Evolutionary conservation across 805 yeast species (phyloP), one percentile per base, ranked within the genome.

Genomic region (Candida corydali): DNA sequence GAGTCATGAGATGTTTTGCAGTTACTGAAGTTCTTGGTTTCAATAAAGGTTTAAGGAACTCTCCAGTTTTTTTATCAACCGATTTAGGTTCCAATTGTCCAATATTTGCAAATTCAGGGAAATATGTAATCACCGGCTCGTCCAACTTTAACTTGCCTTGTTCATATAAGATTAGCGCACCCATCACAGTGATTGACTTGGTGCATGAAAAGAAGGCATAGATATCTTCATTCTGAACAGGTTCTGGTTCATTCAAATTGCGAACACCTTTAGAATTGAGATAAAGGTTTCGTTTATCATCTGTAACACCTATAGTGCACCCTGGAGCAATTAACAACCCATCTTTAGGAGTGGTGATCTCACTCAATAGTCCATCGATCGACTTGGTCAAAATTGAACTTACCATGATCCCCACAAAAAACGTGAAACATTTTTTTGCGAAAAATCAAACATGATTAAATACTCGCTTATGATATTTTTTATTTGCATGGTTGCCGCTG

Each of bases 101-200:
- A 26, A 60, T 45, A 0, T 44, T 37, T 38, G 32, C 63, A 31
- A 67, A 47, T 17, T 46, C 46, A 0, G 72, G 71, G n/a, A 65
- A 34, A 38, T 58, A 58, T 11, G 40, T 43, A 11, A 47, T 43
- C 3, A 60, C 67, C 1, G 67, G 68, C 3, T 32, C 50, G 31
- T 66, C 70, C 32, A 67, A 43, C 5, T 57, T 53, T 5, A 67
- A 42, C 26, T 44, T 42, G 0, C 63, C 64, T 18, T 51, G 51
- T 22, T 65, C 67, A 27, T 51, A 51, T 17, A 67, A 53, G 17
- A 54, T 51, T 23, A 66, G 49, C n/a, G 59, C 41, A 3, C 63
- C 70, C 50, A 61, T 55, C 3, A 52, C 56, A 1, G 73, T 61
- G 26, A 63, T 45, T 6, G 65, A 44, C 40, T 63, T 63, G 7